A percentile compares a stretch with the other conserved stretches of the same genome.
phyloP scores from a whole-genome alignment of 2,329 filamentous ascomycete species.

The Trichoderma pleuroti region DNA sequence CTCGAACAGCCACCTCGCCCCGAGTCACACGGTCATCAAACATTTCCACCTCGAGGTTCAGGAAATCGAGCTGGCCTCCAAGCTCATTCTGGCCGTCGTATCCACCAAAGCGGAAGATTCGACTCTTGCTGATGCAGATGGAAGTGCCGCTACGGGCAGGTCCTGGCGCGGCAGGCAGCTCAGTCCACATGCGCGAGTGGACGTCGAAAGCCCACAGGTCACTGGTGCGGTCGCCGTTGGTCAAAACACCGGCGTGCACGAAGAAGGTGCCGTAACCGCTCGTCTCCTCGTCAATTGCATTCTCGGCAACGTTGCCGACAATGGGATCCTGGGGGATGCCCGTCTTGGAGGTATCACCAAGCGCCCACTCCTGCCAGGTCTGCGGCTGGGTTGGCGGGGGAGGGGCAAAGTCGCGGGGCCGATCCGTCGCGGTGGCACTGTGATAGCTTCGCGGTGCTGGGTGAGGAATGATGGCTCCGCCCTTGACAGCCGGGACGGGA shows the following conservation, averaged over 20 bases:
- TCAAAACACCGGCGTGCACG: conserved; percentile 72
- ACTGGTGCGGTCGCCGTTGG: conserved; percentile 54
- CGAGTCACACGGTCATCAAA: conserved; percentile 49
- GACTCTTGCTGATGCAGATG: conserved; percentile 60
- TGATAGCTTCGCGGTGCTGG: conserved; percentile 72
- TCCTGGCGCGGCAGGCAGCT: conserved; percentile 64
- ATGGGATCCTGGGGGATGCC: conserved; percentile 59
- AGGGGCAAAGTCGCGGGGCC: conserved; percentile 50
- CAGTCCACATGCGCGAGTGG: conserved; percentile 59
- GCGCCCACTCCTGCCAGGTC: conserved; percentile 54
- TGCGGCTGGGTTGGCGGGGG: conserved; percentile 36
- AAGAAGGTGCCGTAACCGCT: conserved; percentile 66
- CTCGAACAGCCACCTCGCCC: conserved; percentile 49
- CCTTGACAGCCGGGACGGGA: conserved; percentile 48
- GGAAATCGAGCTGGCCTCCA: conserved; percentile 67
- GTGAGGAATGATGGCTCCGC: conserved; percentile 37
- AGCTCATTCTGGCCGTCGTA: conserved; percentile 69
- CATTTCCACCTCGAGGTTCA: conserved; percentile 54
- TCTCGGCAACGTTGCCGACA: conserved; percentile 54
- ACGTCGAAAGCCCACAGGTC: conserved; percentile 81
- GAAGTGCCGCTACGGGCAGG: conserved; percentile 64
- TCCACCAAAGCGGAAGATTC: conserved; percentile 75
- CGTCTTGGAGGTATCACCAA: conserved; percentile 51
- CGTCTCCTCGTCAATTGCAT: conserved; percentile 57
- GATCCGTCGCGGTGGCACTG: conserved; percentile 53